These are phyloP conservation scores for Saccharomycopsis sp. DNA, from an alignment of 805 yeast genomes.

Conservation along the genomic window DNA sequence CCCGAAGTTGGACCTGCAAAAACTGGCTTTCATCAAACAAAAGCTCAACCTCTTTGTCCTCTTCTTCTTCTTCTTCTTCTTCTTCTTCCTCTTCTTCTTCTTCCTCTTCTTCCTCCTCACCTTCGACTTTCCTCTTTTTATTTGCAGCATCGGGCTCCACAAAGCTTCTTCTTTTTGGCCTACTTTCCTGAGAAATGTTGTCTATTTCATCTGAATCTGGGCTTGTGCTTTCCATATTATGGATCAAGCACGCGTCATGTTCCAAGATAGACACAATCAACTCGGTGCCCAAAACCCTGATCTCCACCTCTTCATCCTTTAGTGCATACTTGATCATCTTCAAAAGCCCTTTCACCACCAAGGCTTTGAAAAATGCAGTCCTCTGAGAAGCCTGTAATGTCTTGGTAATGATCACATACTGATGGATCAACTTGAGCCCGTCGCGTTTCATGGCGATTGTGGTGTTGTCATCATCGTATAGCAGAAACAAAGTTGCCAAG, in stretches of 20 bases:
- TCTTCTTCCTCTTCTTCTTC: too few species aligned
- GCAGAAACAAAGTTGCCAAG: slow-evolving; percentile 46
- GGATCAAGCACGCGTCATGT: slow-evolving; percentile 64
- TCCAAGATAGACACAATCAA: slow-evolving; percentile 72
- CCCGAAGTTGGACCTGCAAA: slow-evolving; percentile 7
- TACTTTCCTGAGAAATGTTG: not conserved
- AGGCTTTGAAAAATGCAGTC: slow-evolving; percentile 50
- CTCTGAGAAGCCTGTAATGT: slow-evolving; percentile 55
- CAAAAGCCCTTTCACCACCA: slow-evolving; percentile 63
- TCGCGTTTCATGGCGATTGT: slow-evolving; percentile 39
- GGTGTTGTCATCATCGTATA: slow-evolving; percentile 34
- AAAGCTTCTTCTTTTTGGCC: too few species aligned
- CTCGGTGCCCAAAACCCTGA: slow-evolving; percentile 70
- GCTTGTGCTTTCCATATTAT: not conserved
- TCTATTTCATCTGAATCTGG: slow-evolving; percentile 1
- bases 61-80: not conserved
- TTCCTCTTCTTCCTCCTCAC: not conserved
- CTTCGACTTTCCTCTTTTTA: slow-evolving; percentile 6
- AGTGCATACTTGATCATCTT: slow-evolving; percentile 66
- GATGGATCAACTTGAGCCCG: slow-evolving; percentile 73
- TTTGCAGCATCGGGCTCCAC: not conserved
- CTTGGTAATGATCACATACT: slow-evolving; percentile 69
- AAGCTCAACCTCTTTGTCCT: not conserved
- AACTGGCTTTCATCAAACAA: slow-evolving; percentile 10
- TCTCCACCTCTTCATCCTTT: slow-evolving; percentile 36